Evolutionary conservation across 2,329 filamentous ascomycete genomes (phyloP).

Genomic region (Fusarium udum): DNA sequence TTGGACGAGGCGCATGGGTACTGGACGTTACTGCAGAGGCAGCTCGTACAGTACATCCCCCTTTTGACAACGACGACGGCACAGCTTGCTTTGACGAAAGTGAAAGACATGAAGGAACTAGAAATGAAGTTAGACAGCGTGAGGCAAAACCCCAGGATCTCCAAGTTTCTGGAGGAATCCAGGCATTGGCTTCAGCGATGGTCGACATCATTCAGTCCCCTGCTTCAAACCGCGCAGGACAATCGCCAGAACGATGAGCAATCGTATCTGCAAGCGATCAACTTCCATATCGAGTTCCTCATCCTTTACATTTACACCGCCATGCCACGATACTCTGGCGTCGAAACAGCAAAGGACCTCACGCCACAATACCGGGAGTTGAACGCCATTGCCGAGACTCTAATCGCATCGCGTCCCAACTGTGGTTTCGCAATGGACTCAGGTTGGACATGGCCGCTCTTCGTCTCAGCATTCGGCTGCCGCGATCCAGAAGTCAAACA

Average conservation of each 20-base stretch:
- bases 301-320: constrained; percentile 52
- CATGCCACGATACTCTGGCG: constrained; percentile 51
- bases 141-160: constrained; percentile 43
- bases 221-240: constrained; percentile 44
- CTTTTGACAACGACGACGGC: constrained; percentile 47
- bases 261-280: constrained; percentile 51
- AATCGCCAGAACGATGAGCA: constrained; percentile 37
- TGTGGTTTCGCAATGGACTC: constrained; percentile 58
- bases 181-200: constrained; percentile 53
- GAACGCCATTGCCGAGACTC: constrained; percentile 49
- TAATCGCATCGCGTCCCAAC: constrained; percentile 49
- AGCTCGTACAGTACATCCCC: constrained; percentile 51
- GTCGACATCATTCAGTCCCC: constrained; percentile 50
- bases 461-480: constrained; percentile 54
- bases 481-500: constrained; percentile 51
- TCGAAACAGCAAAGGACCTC: constrained; percentile 49
- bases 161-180: constrained; percentile 49
- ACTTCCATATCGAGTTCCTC: constrained; percentile 55
- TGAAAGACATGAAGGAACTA: constrained; percentile 41
- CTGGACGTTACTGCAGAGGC: constrained; percentile 51
- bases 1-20: constrained; percentile 51
- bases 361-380: constrained; percentile 56
- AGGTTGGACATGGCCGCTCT: constrained; percentile 57
- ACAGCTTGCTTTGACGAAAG: constrained; percentile 44
- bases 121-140: constrained; percentile 46